phyloP scores from a whole-genome alignment of 1,284 basidiomycete genomes.

The Porodaedalea pini region DNA sequence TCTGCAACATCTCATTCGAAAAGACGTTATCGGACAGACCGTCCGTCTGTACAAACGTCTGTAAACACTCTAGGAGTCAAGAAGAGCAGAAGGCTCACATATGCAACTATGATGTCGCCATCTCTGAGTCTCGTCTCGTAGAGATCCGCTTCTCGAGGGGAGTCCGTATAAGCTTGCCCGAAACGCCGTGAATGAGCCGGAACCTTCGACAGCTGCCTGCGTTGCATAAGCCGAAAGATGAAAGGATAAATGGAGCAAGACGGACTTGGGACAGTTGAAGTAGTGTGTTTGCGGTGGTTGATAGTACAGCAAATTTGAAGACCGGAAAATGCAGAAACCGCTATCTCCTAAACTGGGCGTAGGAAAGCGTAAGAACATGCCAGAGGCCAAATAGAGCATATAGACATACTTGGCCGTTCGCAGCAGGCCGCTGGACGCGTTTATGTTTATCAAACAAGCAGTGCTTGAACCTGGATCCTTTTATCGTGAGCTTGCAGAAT shows the following conservation, averaged over 20 bases:
- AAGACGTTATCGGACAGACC: constrained; percentile 87
- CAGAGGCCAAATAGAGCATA: background rate
- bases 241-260: constrained; percentile 17
- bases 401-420: constrained; percentile 73
- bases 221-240: constrained; percentile 10
- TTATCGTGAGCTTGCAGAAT: background rate
- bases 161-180: constrained; percentile 50
- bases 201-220: constrained; percentile 68
- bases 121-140: constrained; percentile 65
- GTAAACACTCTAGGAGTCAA: constrained; percentile 14
- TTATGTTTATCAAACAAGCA: constrained; percentile 76
- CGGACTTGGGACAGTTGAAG: constrained; percentile 78
- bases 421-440: constrained; percentile 70
- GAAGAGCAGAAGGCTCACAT: constrained; percentile 43
- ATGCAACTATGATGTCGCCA: constrained; percentile 70
- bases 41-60: constrained; percentile 60
- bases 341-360: constrained; percentile 75
- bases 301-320: constrained; percentile 58
- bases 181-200: constrained; percentile 45
- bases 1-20: constrained; percentile 61
- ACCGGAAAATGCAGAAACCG: constrained; percentile 76
- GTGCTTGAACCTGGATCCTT: constrained; percentile 73
- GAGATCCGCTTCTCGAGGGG: constrained; percentile 62
- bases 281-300: constrained; percentile 73
- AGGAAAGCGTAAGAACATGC: constrained; percentile 8